Evolutionary conservation across 768 basidiomycete genomes (phyloP).

Genomic region (Sporobolomyces roseus): DNA sequence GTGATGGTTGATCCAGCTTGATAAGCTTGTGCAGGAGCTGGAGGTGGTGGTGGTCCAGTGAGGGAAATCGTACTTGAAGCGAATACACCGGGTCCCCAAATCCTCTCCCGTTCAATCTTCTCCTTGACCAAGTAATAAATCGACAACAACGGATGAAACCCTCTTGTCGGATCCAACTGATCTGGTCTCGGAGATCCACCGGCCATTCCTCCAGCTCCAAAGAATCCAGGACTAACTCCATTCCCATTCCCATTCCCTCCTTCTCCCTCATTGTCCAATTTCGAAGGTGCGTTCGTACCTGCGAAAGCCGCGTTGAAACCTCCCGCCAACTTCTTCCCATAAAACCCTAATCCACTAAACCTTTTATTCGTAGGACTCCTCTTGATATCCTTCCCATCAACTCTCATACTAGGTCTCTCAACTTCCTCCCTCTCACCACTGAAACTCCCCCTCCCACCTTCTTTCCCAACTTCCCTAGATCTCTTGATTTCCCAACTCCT

Average conservation of each 20-base stretch:
- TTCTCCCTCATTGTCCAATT: not conserved
- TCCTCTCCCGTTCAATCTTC: conserved; percentile 87
- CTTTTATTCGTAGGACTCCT: conserved; percentile 59
- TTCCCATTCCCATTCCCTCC: not conserved
- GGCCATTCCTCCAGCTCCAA: conserved; percentile 4
- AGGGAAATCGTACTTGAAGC: conserved; percentile 75
- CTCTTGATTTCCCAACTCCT: conserved; percentile 65
- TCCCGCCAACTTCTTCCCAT: conserved; percentile 69
- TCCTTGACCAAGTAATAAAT: conserved; percentile 96
- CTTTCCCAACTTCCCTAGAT: not conserved
- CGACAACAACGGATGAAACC: conserved; percentile 89
- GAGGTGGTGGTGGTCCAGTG: conserved; percentile 44
- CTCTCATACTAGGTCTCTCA: conserved; percentile 34
- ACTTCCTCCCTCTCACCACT: conserved; percentile 13
- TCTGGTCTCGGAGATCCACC: conserved; percentile 45
- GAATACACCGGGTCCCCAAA: conserved; percentile 91
- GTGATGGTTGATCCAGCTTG: conserved; percentile 22
- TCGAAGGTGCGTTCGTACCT: conserved; percentile 20
- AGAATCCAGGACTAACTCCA: not conserved
- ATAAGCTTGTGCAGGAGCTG: conserved; percentile 41
- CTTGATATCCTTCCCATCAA: conserved; percentile 36
- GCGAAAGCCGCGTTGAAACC: conserved; percentile 42
- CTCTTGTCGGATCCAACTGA: conserved; percentile 72
- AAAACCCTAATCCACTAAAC: conserved; percentile 94
- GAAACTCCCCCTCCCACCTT: not conserved